Base-by-base conservation (phyloP, 352 stramenopile species). In the Globisporangium perplexum region DNA sequence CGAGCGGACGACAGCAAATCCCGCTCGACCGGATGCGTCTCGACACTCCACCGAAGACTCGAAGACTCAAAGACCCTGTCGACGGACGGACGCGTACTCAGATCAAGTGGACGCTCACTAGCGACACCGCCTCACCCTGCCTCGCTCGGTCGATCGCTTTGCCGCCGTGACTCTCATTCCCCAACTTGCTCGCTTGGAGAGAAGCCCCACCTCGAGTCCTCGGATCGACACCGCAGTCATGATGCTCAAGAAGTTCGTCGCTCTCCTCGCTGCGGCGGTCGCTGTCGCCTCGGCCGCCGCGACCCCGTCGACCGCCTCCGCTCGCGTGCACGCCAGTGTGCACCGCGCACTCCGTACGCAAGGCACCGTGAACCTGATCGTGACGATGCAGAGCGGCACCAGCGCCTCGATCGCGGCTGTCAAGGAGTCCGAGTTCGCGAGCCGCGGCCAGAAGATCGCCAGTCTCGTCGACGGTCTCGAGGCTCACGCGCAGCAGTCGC, bases 361-460 rank as follows among this genome's bases (percentile, higher is more conserved):
- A 12, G 50, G 53, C 38, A 56, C 58, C 4, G 54, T 64, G 33
- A 70, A 66, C 59, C 38, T 67, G 20, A 52, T 67, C 47, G 46
- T 72, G 8, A 66, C 57, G 7, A 31, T 72, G 30, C 38, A 58
- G 11, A 23, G 47, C n/a, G 44, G 49, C 44, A 60, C 56, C 15
- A 24, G 43, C 8, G 35, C 24, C 12, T 12, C 50, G 1, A 22
- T 62, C 24, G 42, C 42, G n/a, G n/a, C 15, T 33, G 31, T 59
- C 36, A 48, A 53, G 23, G 57, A 63, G 15, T 17, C 42, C n/a
- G 30, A 57, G n/a, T 26, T 45, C 41, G 50, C 57, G 10, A 36
- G 33, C 11, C 52, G 46, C 30, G 58, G 51, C 1, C 42, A 59
- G 8, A 28, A 60, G 30, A 64, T 64, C 45, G 23, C 52, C 4